Conservation (phyloP, 148 eudicot species). For the Nepenthes gracilis region DNA sequence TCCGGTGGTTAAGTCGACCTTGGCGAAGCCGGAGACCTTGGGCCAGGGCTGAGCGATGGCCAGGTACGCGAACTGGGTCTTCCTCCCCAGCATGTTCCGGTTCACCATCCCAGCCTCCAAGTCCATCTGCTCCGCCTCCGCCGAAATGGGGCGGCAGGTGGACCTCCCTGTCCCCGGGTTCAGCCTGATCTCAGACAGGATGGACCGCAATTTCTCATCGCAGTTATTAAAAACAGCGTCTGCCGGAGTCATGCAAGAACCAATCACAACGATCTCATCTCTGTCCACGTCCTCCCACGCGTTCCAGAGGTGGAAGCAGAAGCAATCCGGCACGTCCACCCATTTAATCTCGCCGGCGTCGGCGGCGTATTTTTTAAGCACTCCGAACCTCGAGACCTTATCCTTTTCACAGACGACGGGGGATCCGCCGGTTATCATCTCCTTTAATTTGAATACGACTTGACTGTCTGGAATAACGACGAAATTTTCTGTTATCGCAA, state of each 20-base stretch:
- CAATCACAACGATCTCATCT: slow-evolving; percentile 33
- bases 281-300: slow-evolving; percentile 36
- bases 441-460: slow-evolving; percentile 29
- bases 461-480: slow-evolving; percentile 35
- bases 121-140: slow-evolving; percentile 11
- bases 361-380: slow-evolving; percentile 16
- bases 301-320: slow-evolving; percentile 37
- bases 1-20: slow-evolving; percentile 18
- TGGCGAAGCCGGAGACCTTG: slow-evolving; percentile 19
- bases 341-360: slow-evolving; percentile 15
- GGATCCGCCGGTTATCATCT: slow-evolving; percentile 32
- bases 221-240: slow-evolving; percentile 36
- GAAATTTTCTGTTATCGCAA: slow-evolving; percentile 31
- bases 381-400: slow-evolving; percentile 24
- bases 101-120: slow-evolving; percentile 17
- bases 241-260: slow-evolving; percentile 41
- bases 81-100: slow-evolving; percentile 12
- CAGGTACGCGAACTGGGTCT: slow-evolving; percentile 13
- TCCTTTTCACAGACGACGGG: slow-evolving; percentile 26
- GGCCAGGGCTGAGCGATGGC: slow-evolving; percentile 29
- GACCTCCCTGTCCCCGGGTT: slow-evolving; percentile 24
- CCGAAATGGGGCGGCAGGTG: slow-evolving; percentile 9
- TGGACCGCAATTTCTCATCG: slow-evolving; percentile 15
- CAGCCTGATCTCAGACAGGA: slow-evolving; percentile 27
- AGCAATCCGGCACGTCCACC: slow-evolving; percentile 25